These are phyloP conservation scores for Penicillium manginii DNA, from an alignment of 495 filamentous ascomycete genomes.

Conservation along the genomic window DNA sequence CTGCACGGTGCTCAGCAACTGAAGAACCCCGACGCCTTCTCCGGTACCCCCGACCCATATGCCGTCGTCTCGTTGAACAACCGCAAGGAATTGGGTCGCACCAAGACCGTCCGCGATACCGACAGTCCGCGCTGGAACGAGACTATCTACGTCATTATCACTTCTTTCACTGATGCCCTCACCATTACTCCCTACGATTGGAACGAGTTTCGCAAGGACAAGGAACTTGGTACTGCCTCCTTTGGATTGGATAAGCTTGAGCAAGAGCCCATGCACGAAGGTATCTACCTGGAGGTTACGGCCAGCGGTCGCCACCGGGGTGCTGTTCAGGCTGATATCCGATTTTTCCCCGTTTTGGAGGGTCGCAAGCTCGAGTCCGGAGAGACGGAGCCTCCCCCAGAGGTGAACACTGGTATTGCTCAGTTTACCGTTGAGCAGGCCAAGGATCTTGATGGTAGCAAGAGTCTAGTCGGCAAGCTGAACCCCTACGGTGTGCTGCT, in stretches of 20 bases:
- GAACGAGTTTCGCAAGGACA: conserved; percentile 96
- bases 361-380: conserved; percentile 73
- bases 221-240: conserved; percentile 84
- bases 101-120: conserved; percentile 83
- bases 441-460: conserved; percentile 89
- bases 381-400: conserved; percentile 76
- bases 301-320: conserved; percentile 84
- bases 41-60: conserved; percentile 93
- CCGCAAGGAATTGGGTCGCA: conserved; percentile 77
- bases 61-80: conserved; percentile 84
- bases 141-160: conserved; percentile 92
- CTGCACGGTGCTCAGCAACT: conserved; percentile 88
- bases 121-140: conserved; percentile 93
- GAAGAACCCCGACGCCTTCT: conserved; percentile 92
- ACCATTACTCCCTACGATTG: conserved; percentile 86
- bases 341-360: conserved; percentile 93
- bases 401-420: conserved; percentile 89
- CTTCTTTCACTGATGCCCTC: conserved; percentile 82
- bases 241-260: conserved; percentile 85
- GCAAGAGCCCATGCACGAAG: conserved; percentile 75
- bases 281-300: conserved; percentile 80
- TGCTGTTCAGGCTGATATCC: conserved; percentile 76
- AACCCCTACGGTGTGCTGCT: conserved; percentile 88
- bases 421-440: conserved; percentile 92
- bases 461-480: conserved; percentile 85